Evolutionary conservation across 2,329 filamentous ascomycete species (phyloP), one percentile per base, ranked within the genome.

Genomic region (Epichloe scottii): DNA sequence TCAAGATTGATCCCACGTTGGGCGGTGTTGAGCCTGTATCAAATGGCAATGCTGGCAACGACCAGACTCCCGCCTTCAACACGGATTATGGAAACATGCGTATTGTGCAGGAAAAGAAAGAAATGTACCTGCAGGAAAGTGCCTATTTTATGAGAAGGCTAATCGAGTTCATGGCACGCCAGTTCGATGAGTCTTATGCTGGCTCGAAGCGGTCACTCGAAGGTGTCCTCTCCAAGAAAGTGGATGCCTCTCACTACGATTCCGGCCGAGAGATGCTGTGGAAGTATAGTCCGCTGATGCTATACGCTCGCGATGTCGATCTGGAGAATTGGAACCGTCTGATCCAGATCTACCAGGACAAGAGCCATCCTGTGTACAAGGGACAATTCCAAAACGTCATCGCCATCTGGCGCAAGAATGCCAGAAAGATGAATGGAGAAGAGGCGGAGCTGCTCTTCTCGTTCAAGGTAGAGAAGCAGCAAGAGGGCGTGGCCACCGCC

Each of bases 91-190:
- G 87, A 35, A 85, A 88, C 58, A 97, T 98, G 91, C 83, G 87
- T 50, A 90, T 95, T 40, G 81, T 98, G 26, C 87, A 89, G 59
- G 89, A 97, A 66, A 96, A 95, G 77, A 93, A 89, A 66, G 86
- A 94, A 56, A 84, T 88, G 63, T 98, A 96, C 62, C 74, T 84
- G 51, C 75, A 81, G 14, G 87, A 95, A 63, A 89, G 84, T 57
- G 71, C 76, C 21, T 70, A 79, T 49, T 96, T 97, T 63, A 77
- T 95, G 60, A 80, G 83, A 54, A 80, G 90, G 45, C 73, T 96
- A 14, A 82, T 86, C 56, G 83, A 87, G 49, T 91, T 90, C 64
- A 85, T 97, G 78, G 80, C 83, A 19, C 76, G 83, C 45, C 86
- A 87, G 53, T 95, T 95, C 60, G 85, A 85, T 46, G 77, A 82